These are phyloP conservation scores for Iris macrosiphon DNA, from an alignment of 106 monocot species.

Conservation along the genomic window DNA sequence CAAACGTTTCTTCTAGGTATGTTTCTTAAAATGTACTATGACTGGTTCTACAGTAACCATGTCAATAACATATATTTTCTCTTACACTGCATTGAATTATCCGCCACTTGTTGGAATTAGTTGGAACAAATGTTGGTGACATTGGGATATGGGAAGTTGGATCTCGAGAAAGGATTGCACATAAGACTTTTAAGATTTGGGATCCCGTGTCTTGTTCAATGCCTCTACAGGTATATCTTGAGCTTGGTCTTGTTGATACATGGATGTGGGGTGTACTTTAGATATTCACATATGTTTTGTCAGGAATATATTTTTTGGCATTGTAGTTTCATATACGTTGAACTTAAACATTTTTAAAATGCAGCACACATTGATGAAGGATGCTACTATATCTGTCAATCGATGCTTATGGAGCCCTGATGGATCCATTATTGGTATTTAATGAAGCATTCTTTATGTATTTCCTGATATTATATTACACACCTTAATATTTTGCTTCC, in stretches of 20 bases:
- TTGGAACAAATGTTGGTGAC: slow-evolving; percentile 93
- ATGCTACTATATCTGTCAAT: slow-evolving; percentile 84
- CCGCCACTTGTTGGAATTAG: slow-evolving; percentile 13
- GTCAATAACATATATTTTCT: background rate
- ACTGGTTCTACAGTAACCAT: background rate
- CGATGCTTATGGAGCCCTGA: slow-evolving; percentile 98
- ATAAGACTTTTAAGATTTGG: slow-evolving; percentile 78
- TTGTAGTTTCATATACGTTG: no score
- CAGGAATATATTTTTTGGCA: no score
- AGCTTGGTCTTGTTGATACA: background rate
- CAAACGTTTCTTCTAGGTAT: slow-evolving; percentile 87
- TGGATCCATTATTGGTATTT: slow-evolving; percentile 79
- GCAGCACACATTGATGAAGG: slow-evolving; percentile 87
- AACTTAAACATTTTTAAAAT: background rate
- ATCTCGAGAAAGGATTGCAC: slow-evolving; percentile 74
- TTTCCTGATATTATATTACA: background rate
- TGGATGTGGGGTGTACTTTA: no score
- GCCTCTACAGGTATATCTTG: slow-evolving; percentile 63
- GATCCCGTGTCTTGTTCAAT: slow-evolving; percentile 55
- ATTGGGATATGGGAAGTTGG: slow-evolving; percentile 90
- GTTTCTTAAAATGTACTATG: background rate
- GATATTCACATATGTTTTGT: no score
- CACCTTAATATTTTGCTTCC: background rate
- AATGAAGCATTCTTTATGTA: background rate
- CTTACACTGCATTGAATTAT: background rate